Conservation (phyloP, 1,284 basidiomycete species). For the Cutaneotrichosporon sp. region DNA sequence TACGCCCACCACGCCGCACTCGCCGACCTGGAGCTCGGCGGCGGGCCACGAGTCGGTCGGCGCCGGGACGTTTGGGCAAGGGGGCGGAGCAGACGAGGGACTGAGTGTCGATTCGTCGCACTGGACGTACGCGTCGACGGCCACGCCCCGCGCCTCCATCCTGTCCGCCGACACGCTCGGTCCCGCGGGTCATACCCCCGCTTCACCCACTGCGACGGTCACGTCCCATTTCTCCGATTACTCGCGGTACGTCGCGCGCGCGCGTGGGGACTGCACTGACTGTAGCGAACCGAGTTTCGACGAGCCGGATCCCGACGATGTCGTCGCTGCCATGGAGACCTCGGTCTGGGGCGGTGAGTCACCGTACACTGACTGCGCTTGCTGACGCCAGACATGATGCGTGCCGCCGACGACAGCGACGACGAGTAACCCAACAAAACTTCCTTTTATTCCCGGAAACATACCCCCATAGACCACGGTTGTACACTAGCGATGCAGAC, state of each 20-base stretch:
- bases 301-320: conserved; percentile 16
- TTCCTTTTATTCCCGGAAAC: too few species aligned
- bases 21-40: neutral
- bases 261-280: neutral
- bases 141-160: too few species aligned
- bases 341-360: conserved; percentile 45
- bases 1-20: neutral
- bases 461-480: too few species aligned
- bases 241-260: neutral
- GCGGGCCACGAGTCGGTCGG: too few species aligned
- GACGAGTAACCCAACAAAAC: too few species aligned
- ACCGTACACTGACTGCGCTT: neutral
- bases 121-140: too few species aligned
- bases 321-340: conserved; percentile 31
- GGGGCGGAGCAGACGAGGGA: too few species aligned
- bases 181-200: too few species aligned
- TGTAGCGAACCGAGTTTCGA: conserved; percentile 9
- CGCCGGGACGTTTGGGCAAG: too few species aligned
- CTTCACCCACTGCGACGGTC: too few species aligned
- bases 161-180: too few species aligned
- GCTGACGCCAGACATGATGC: conserved; percentile 41
- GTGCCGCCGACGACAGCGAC: conserved; percentile 36
- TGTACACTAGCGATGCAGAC: neutral
- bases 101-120: too few species aligned
- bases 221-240: neutral